A percentile compares a stretch with the other conserved stretches of the same genome.
phyloP scores from a whole-genome alignment of 495 filamentous ascomycete genomes.

The Pyrenula massariospora region DNA sequence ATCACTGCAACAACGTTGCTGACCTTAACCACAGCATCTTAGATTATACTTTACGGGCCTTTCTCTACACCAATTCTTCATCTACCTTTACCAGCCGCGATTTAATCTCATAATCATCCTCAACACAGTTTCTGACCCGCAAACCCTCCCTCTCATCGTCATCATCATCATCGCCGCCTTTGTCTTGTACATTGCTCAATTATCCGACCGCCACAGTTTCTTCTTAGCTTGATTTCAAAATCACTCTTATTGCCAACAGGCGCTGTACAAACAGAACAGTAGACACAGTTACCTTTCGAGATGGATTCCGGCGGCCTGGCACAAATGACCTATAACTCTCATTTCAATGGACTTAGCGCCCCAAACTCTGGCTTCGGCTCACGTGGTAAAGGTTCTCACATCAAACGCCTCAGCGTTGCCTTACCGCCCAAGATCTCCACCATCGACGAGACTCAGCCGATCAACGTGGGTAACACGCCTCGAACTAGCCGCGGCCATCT shows the following conservation, averaged over 20 bases:
- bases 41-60: background rate
- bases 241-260: too few relatives aligned
- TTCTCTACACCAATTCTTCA: background rate
- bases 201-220: too few relatives aligned
- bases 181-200: too few relatives aligned
- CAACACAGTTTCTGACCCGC: too few relatives aligned
- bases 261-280: too few relatives aligned
- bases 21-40: background rate
- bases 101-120: background rate
- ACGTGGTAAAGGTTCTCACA: slow-evolving; percentile 65
- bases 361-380: slow-evolving; percentile 73
- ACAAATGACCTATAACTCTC: slow-evolving; percentile 93
- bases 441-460: slow-evolving; percentile 53
- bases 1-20: background rate
- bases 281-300: too few relatives aligned
- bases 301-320: slow-evolving; percentile 98
- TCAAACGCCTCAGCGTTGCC: slow-evolving; percentile 69
- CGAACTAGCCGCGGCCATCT: slow-evolving; percentile 91
- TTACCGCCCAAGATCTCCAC: slow-evolving; percentile 45
- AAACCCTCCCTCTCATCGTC: too few relatives aligned
- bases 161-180: too few relatives aligned
- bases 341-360: slow-evolving; percentile 58
- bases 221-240: too few relatives aligned
- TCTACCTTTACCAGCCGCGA: background rate
- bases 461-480: slow-evolving; percentile 50